Percentiles rank a stretch among this genome's conserved stretches.
These are phyloP conservation scores for Hypoxylon sp. DNA, from an alignment of 2,329 filamentous ascomycete species.

Conservation along the genomic window DNA sequence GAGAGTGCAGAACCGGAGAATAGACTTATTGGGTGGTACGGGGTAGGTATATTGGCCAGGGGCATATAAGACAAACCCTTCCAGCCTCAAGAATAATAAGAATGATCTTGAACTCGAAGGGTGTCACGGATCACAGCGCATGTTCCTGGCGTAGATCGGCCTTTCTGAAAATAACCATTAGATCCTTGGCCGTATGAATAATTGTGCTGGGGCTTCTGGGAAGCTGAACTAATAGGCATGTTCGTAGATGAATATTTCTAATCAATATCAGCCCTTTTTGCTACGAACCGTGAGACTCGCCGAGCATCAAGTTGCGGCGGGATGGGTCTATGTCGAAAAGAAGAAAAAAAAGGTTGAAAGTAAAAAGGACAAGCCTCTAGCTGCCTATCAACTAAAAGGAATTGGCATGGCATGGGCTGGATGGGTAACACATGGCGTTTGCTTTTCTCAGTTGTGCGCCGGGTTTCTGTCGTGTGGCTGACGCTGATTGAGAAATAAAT, in stretches of 20 bases:
- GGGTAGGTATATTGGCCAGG: slow-evolving; percentile 42
- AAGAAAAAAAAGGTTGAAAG: slow-evolving; percentile 2
- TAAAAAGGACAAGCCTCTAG: slow-evolving; percentile 23
- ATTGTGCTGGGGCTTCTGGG: slow-evolving; percentile 23
- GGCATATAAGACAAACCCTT: slow-evolving; percentile 43
- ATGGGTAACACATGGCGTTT: slow-evolving; percentile 40
- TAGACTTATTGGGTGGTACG: slow-evolving; percentile 41
- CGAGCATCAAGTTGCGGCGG: background rate
- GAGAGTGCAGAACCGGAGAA: slow-evolving; percentile 31
- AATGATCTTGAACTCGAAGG: slow-evolving; percentile 34
- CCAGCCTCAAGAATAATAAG: slow-evolving; percentile 34
- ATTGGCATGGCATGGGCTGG: slow-evolving; percentile 5
- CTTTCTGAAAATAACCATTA: slow-evolving; percentile 27
- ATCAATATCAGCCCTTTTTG: slow-evolving; percentile 26
- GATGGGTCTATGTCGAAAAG: slow-evolving; percentile 12
- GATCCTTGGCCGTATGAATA: slow-evolving; percentile 29
- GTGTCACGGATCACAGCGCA: slow-evolving; percentile 38
- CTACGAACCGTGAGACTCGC: background rate
- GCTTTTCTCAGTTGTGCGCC: slow-evolving; percentile 38
- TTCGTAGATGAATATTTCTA: slow-evolving; percentile 11
- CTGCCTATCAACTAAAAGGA: slow-evolving; percentile 21
- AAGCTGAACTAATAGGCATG: slow-evolving; percentile 12
- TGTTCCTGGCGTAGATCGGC: slow-evolving; percentile 42
- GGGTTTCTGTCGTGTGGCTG: slow-evolving; percentile 41
- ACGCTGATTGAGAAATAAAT: slow-evolving; percentile 45